A percentile compares a stretch with the other conserved stretches of the same genome.
These are phyloP conservation scores for Blepharisma stoltei DNA, from an alignment of 73 alveolate species.

Conservation along the genomic window DNA sequence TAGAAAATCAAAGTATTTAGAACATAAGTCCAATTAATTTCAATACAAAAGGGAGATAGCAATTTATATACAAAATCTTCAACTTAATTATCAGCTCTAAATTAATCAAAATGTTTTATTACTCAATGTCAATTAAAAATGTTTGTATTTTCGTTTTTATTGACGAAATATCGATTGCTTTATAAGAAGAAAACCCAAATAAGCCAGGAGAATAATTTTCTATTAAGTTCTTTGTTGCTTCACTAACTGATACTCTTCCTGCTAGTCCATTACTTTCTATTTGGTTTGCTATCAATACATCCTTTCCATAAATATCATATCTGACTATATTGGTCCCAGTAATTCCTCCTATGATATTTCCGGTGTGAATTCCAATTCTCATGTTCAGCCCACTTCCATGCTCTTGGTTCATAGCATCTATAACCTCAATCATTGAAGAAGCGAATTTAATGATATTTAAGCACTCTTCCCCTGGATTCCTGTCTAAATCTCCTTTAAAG, in stretches of 20 bases:
- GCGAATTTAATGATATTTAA: conserved; percentile 86
- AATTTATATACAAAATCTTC: too few species aligned
- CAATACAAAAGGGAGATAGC: too few species aligned
- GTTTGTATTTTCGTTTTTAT: too few species aligned
- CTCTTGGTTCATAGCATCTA: conserved; percentile 66
- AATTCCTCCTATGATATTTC: conserved; percentile 54
- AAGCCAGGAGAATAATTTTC: conserved; percentile 36
- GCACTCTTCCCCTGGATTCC: conserved; percentile 92
- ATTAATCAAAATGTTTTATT: too few species aligned
- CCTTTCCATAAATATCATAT: conserved; percentile 52
- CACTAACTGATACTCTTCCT: conserved; percentile 38
- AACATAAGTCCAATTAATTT: too few species aligned
- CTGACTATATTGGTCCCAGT: conserved; percentile 52
- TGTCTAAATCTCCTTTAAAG: conserved; percentile 74
- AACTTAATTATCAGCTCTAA: too few species aligned
- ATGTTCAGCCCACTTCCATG: conserved; percentile 64
- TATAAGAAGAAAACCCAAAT: conserved; percentile 15
- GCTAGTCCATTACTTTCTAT: conserved; percentile 54
- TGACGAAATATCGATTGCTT: too few species aligned
- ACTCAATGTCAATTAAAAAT: too few species aligned
- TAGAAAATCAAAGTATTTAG: too few species aligned
- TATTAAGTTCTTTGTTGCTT: conserved; percentile 35
- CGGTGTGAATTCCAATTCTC: conserved; percentile 92
- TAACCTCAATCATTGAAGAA: conserved; percentile 86
- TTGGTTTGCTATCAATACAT: conserved; percentile 47